Base-by-base conservation (phyloP, 2,329 filamentous ascomycete genomes). In the Penicillium digitatum region DNA sequence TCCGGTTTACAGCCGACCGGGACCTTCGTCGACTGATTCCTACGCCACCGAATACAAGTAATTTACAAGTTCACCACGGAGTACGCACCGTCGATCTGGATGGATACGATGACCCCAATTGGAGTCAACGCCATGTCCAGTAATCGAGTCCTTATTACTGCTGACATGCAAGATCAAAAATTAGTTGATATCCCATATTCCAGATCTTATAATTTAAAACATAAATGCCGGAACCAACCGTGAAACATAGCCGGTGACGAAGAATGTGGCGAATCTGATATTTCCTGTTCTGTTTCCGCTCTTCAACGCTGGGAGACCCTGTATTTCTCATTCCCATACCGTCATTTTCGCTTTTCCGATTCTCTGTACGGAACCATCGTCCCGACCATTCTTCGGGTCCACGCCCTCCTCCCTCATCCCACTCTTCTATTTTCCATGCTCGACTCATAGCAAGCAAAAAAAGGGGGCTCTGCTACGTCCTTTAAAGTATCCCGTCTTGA, bases 71-170 rank as follows among this genome's bases (percentile, higher is more conserved):
- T 18, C 43, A 34, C 7, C 40, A 45, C 46, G n/a, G n/a, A 46
- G 54, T 38, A 62, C 61, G 60, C 60, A 62, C 32, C 11, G 60
- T 62, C 56, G 60, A 62, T 62, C 60, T 48, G 53, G 40, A 56
- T 62, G 59, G 55, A 56, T 52, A 56, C 48, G 35, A 55, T 43
- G 26, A 26, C 52, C 48, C 40, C 42, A 57, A 48, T 38, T 51
- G 54, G 48, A 48, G 38, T n/a, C 29, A 14, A 24, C 27, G 31
- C 42, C 54, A 43, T 47, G 58, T 56, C 48, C 50, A 59, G 57
- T 59, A 57, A 43, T 50, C 8, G 31, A 53, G 32, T 51, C 51
- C 54, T 26, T 34, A 55, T 38, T 54, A 18, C 11, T 51, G 44
- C 51, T 53, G 51, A 48, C 44, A 27, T 16, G 12, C 14, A 14